Conservation (phyloP, 2,329 filamentous ascomycete genomes). For the Didymella glomerata region DNA sequence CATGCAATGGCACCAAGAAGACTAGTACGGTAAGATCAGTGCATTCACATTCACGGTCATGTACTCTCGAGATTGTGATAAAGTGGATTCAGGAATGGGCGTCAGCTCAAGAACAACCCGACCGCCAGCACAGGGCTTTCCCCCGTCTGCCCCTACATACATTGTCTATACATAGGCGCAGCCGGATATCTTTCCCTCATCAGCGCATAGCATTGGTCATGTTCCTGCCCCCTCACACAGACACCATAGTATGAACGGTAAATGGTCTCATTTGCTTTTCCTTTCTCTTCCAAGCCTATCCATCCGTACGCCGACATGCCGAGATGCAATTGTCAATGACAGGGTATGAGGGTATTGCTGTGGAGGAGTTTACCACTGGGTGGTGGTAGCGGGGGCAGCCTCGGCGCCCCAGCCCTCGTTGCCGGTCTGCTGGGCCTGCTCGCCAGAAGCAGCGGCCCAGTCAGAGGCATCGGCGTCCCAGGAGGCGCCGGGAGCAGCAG, state of each 20-base stretch:
- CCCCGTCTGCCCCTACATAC: slow-evolving; percentile 63
- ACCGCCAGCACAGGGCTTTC: slow-evolving; percentile 96
- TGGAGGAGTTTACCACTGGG: slow-evolving; percentile 56
- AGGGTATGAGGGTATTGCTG: slow-evolving; percentile 42
- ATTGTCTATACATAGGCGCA: slow-evolving; percentile 20
- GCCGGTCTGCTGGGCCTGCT: slow-evolving; percentile 51
- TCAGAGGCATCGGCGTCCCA: slow-evolving; percentile 71
- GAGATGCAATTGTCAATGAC: slow-evolving; percentile 40
- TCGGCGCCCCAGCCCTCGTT: slow-evolving; percentile 62
- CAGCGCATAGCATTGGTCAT: slow-evolving; percentile 70
- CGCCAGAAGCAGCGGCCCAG: slow-evolving; percentile 71
- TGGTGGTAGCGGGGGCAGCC: slow-evolving; percentile 46
- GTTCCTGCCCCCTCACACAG: slow-evolving; percentile 31
- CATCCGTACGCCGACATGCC: slow-evolving; percentile 42
- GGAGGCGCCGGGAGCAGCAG: slow-evolving; percentile 69
- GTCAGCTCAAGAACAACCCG: slow-evolving; percentile 87
- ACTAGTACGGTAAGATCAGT: no score
- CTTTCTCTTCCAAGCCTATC: slow-evolving; percentile 36
- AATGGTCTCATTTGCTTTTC: slow-evolving; percentile 41
- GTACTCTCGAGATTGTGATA: background rate
- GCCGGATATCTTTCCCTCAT: slow-evolving; percentile 99
- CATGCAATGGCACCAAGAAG: no score
- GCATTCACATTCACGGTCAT: background rate
- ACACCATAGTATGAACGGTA: slow-evolving; percentile 17
- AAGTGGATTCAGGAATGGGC: slow-evolving; percentile 60